Base-by-base conservation (phyloP, 345 rosid genomes). In the Eucalyptus curtisii region DNA sequence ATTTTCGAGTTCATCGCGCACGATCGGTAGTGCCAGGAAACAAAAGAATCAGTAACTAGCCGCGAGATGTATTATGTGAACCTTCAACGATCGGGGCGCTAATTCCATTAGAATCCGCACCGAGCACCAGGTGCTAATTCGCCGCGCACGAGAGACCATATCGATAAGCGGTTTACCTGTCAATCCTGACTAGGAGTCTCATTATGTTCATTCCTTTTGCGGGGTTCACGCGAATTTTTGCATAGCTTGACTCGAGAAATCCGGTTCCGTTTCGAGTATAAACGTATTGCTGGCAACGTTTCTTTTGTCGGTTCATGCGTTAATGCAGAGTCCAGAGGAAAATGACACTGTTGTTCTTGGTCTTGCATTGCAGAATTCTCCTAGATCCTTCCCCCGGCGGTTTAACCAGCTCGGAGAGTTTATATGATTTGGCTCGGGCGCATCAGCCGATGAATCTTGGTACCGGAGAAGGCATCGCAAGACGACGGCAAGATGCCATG, bases 1-100 rank as follows among this genome's bases (percentile, higher is more conserved):
- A 20, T 76, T 22, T 37, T 40, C 82, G 2, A 76, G 47, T 68
- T 68, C 44, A 8, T 68, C 25, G 0, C 1, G 7, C 24, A 0
- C 7, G 44, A 68, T 33, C 81, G 4, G 44, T 76, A 15, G 25
- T 40, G 84, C 82, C 30, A 9, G 42, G 82, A 37, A 76, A 19
- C 82, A 6, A 10, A 76, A 37, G 47, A 76, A 76, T 2, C 82
- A 6, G 7, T 19, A 37, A 37, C 81, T 10, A 0, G 24, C 13
- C 2, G 80, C 24, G 13, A 68, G 44, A 16, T 17, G 44, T 71
- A 3, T 33, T 10, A 0, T 68, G 1, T 17, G 25, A 33, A 68
- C 44, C 80, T 68, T 68, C 80, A 19, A 33, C 27, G 82, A 10
- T 76, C 82, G 8, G 82, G 47, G 45, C 22, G 8, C 47, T 37